Base-by-base conservation (phyloP, 768 basidiomycete species). In the Boletus patriciae region DNA sequence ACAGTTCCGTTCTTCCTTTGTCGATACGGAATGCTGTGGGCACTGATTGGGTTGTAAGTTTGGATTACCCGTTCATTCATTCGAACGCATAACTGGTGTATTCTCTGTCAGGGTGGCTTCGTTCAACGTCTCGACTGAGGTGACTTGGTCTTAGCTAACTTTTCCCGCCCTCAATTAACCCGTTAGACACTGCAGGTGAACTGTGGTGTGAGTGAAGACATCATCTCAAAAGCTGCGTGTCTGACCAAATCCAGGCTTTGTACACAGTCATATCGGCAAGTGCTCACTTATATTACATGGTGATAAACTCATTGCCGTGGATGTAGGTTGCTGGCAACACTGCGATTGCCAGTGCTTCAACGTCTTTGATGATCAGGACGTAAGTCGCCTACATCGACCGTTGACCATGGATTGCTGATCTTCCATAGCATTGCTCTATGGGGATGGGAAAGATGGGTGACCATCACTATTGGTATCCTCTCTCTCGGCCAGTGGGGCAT, bases 321-420 rank as follows among this genome's bases (percentile, higher is more conserved):
- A 33, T 48, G 8, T 49, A 66, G 66, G 66, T 66, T 50, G 66
- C 66, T 13, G 66, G 66, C 15, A 68, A 66, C 21, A 69, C 64
- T 11, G 66, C 66, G 27, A 66, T 66, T 31, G 66, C 64, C 10
- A 68, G 66, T 41, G 66, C 66, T 54, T 66, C 50, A 29, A 87
- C 85, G 1, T 86, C 84, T 29, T 75, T 89, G 40, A 85, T 87
- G 84, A 76, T 88, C 48, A 77, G 87, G 68, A 87, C 86, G 86
- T 87, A 65, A 40, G 58, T 52, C 29, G 27, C 42, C 27, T 31
- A 15, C 18, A 36, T 27, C 7, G 43, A 50, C 25, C 63, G 36
- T 63, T 64, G 19, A 66, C 46, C 52, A 52, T 19, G 64, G 27
- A 44, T 58, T 49, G 65, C 67, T 64, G 60, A 62, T 45, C n/a